Conservation (phyloP, 192 early-diverging fungal genomes). For the Coemansia sp. region DNA sequence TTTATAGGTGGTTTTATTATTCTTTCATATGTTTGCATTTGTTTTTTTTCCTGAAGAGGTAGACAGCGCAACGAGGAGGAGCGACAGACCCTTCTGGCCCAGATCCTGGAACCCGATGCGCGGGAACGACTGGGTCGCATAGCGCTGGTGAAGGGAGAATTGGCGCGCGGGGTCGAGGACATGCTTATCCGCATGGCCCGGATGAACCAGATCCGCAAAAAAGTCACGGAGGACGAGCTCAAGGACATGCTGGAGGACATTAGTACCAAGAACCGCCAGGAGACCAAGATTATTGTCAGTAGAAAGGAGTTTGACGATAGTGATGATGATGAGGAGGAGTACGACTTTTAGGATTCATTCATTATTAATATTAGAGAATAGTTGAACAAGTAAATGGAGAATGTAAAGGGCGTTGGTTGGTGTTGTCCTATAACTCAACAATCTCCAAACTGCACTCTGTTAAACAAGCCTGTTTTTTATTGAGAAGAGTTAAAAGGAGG, state of each 20-base stretch:
- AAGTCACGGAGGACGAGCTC: constrained; percentile 81
- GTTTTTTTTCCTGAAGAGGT: background rate
- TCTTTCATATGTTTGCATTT: background rate
- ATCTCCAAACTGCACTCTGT: background rate
- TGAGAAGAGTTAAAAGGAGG: too few species aligned
- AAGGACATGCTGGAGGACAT: constrained; percentile 85
- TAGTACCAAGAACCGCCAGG: constrained; percentile 56
- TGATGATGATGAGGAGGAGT: constrained; percentile 36
- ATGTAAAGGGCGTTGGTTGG: too few species aligned
- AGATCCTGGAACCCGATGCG: constrained; percentile 80
- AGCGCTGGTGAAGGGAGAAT: constrained; percentile 86
- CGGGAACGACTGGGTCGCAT: constrained; percentile 86
- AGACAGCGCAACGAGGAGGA: constrained; percentile 74
- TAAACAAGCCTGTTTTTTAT: background rate
- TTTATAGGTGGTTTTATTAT: background rate
- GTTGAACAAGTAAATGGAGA: too few species aligned
- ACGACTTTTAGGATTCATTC: constrained; percentile 20
- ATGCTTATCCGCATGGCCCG: constrained; percentile 89
- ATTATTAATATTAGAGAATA: background rate
- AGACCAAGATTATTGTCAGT: constrained; percentile 37
- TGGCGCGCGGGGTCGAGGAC: constrained; percentile 70
- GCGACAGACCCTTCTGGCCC: constrained; percentile 75
- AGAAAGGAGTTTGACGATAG: constrained; percentile 19
- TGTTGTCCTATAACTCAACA: constrained; percentile 3
- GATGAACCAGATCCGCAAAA: constrained; percentile 75